Conservation (phyloP, 2,329 filamentous ascomycete genomes). For the Diplodia seriata region DNA sequence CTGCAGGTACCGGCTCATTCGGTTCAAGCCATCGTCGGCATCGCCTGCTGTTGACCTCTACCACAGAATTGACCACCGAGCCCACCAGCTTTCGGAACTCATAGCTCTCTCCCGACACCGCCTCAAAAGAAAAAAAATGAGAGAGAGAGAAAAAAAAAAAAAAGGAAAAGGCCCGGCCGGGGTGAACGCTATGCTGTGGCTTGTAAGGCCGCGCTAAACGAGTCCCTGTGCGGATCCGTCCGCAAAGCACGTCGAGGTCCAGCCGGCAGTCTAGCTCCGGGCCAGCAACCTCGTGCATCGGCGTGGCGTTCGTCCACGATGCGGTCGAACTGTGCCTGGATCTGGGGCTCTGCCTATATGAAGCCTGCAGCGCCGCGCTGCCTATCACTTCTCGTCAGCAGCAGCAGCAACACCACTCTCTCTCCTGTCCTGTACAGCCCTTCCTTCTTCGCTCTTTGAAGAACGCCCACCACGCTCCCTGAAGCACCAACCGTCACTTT, state of each 20-base stretch:
- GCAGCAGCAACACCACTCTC: slow-evolving; percentile 22
- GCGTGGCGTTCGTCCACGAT: neutral
- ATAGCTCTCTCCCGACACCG: neutral
- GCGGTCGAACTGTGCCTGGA: slow-evolving; percentile 9
- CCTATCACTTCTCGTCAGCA: neutral
- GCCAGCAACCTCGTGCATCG: neutral
- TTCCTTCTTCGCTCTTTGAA: slow-evolving; percentile 24
- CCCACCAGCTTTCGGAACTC: neutral
- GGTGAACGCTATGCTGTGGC: too few species aligned
- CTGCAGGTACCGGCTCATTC: neutral
- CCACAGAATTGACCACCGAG: neutral
- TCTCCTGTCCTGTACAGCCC: slow-evolving; percentile 5
- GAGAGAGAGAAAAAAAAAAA: neutral
- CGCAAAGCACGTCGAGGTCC: neutral
- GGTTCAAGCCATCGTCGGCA: neutral
- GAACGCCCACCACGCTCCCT: slow-evolving; percentile 22
- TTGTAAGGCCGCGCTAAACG: neutral
- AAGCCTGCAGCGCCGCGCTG: neutral
- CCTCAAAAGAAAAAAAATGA: too few species aligned
- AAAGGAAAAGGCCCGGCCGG: neutral
- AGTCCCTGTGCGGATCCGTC: neutral
- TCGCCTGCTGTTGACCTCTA: neutral
- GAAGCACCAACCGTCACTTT: neutral
- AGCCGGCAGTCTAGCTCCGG: neutral
- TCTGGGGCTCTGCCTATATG: slow-evolving; percentile 5